phyloP scores from a whole-genome alignment of 768 basidiomycete species.

The Tricholoma furcatifolium region DNA sequence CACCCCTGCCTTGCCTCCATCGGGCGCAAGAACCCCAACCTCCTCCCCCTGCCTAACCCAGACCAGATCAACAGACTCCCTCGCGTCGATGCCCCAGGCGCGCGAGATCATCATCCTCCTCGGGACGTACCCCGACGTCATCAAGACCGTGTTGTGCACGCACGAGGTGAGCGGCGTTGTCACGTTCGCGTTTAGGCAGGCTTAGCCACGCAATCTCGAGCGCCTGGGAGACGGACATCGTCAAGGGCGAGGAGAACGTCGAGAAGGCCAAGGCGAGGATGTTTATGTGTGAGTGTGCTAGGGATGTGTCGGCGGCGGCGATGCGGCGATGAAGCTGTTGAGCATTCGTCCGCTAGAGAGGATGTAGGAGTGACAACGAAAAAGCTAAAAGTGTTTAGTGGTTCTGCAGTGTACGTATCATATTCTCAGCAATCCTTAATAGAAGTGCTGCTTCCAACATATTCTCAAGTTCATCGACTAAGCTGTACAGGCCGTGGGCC shows the following conservation, averaged over 20 bases:
- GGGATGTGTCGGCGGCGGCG: conserved; percentile 87
- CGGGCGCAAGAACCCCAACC: conserved; percentile 86
- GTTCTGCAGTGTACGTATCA: too few relatives aligned
- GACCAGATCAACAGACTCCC: conserved; percentile 68
- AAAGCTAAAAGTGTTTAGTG: too few relatives aligned
- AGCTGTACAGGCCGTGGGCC: too few relatives aligned
- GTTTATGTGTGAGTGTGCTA: conserved; percentile 85
- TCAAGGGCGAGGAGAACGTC: conserved; percentile 76
- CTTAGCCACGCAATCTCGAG: conserved; percentile 86
- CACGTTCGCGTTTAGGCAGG: conserved; percentile 84
- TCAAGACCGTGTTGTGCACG: conserved; percentile 78
- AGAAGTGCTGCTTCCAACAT: too few relatives aligned
- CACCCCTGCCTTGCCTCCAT: conserved; percentile 92
- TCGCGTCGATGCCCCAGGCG: conserved; percentile 70
- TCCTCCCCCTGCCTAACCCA: conserved; percentile 71
- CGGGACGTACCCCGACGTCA: conserved; percentile 88
- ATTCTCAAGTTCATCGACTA: too few relatives aligned
- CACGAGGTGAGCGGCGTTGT: conserved; percentile 91
- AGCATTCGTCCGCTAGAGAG: conserved; percentile 89
- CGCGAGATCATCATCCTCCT: conserved; percentile 86
- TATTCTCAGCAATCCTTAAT: too few relatives aligned
- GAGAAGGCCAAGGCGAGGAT: conserved; percentile 81
- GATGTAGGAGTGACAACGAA: too few relatives aligned
- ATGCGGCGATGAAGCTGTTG: conserved; percentile 83
- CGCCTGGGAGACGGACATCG: conserved; percentile 89